Percentiles rank a stretch among this genome's conserved stretches.
Evolutionary conservation across 2,329 filamentous ascomycete genomes (phyloP).

Genomic region (Dissoconium aciculare): DNA sequence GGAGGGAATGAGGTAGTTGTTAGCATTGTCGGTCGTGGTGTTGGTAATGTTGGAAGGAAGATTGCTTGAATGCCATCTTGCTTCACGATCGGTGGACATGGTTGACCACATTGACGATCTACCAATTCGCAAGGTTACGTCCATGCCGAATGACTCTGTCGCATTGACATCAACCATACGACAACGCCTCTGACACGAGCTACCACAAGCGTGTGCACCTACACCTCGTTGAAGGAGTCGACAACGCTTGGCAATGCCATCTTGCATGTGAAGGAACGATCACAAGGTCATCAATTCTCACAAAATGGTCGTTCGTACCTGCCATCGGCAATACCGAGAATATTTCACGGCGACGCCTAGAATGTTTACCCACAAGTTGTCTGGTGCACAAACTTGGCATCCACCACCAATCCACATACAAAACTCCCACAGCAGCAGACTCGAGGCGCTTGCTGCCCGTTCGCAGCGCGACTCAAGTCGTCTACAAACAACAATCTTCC

Average conservation of each 20-base stretch:
- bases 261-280: too few species aligned
- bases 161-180: not conserved
- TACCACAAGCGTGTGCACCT: not conserved
- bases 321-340: too few species aligned
- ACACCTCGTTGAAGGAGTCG: slow-evolving; percentile 1
- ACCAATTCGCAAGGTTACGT: not conserved
- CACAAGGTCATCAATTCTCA: too few species aligned
- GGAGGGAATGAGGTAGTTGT: slow-evolving; percentile 59
- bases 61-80: slow-evolving; percentile 43
- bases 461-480: too few species aligned
- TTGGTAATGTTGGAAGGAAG: slow-evolving; percentile 91
- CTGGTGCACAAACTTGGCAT: too few species aligned
- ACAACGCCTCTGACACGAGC: not conserved
- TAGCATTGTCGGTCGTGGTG: slow-evolving; percentile 80
- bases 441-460: too few species aligned
- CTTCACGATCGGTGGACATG: not conserved
- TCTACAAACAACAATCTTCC: too few species aligned
- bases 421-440: too few species aligned
- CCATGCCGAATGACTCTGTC: not conserved
- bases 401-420: too few species aligned
- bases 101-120: slow-evolving; percentile 1
- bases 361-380: too few species aligned
- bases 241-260: not conserved
- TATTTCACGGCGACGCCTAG: too few species aligned
- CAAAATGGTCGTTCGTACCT: too few species aligned